phyloP scores from a whole-genome alignment of 352 stramenopile species.

The Pilasporangium apinafurcum region DNA sequence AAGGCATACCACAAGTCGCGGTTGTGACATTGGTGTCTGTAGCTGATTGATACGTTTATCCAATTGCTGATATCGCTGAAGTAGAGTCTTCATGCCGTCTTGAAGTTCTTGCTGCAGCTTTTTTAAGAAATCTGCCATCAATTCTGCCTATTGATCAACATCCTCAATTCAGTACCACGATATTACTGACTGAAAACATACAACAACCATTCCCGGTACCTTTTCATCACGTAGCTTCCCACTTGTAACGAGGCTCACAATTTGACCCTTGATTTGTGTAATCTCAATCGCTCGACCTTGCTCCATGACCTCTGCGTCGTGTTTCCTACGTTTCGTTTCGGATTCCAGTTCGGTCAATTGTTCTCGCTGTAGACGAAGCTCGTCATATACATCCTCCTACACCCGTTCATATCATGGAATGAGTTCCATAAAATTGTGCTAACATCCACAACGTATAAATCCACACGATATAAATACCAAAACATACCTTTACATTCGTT shows the following conservation, averaged over 20 bases:
- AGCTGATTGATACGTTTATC: conserved; percentile 59
- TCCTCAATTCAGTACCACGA: no score
- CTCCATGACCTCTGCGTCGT: conserved; percentile 77
- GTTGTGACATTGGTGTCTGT: conserved; percentile 32
- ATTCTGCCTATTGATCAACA: conserved; percentile 17
- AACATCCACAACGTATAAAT: no score
- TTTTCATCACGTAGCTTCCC: conserved; percentile 67
- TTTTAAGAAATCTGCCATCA: conserved; percentile 49
- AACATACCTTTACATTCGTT: conserved; percentile 34
- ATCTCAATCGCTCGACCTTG: conserved; percentile 66
- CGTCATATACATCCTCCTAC: conserved; percentile 57
- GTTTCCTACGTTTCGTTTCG: conserved; percentile 55
- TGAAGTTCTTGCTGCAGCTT: conserved; percentile 58
- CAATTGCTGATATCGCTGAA: conserved; percentile 47
- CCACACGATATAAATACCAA: not conserved
- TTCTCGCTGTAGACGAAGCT: conserved; percentile 67
- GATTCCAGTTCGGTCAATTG: conserved; percentile 68
- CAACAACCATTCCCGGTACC: conserved; percentile 4
- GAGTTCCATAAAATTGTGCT: no score
- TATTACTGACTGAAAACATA: no score
- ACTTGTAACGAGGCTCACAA: conserved; percentile 58
- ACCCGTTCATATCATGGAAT: not conserved
- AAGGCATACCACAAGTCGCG: conserved; percentile 33
- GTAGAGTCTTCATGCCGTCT: conserved; percentile 41
- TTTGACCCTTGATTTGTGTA: conserved; percentile 67